Percentiles rank a stretch among this genome's conserved stretches.
Conservation (phyloP, 352 stramenopile genomes). For the Phytophthora fragariae region DNA sequence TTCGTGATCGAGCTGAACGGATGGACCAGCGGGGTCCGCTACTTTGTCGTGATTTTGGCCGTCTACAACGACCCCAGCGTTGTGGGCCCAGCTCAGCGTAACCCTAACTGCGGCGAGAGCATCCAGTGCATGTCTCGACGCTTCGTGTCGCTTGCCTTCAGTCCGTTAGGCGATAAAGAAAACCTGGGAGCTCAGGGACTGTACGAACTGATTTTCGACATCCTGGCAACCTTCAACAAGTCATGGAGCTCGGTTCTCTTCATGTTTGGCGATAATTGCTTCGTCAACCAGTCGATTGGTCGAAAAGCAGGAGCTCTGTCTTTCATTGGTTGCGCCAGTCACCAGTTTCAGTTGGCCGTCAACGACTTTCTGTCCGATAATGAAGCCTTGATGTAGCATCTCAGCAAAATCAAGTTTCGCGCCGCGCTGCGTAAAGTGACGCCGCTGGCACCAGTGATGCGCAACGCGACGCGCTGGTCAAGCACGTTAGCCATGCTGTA, state of each 20-base stretch:
- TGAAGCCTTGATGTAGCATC: slow-evolving; percentile 5
- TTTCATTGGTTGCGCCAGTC: slow-evolving; percentile 15
- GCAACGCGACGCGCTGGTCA: slow-evolving; percentile 2
- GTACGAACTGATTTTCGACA: neutral
- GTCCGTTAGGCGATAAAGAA: neutral
- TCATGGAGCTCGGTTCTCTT: neutral
- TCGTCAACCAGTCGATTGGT: neutral
- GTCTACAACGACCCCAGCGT: neutral
- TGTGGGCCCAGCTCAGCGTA: neutral
- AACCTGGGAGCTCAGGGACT: neutral
- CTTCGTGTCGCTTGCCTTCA: neutral
- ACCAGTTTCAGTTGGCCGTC: slow-evolving; percentile 5
- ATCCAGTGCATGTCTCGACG: slow-evolving; percentile 3
- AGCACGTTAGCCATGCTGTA: neutral
- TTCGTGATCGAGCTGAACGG: neutral
- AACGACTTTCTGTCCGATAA: slow-evolving; percentile 4
- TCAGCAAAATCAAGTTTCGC: neutral
- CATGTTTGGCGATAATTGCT: slow-evolving; percentile 15
- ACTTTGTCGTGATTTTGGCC: slow-evolving; percentile 5
- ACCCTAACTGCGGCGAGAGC: neutral
- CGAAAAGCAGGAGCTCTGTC: neutral
- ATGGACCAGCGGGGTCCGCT: neutral
- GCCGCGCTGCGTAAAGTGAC: neutral
- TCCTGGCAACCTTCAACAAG: neutral
- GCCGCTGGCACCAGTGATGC: neutral